Evolutionary conservation across 1,139 yeast species (phyloP).

Genomic region (Kodamaea plutei): DNA sequence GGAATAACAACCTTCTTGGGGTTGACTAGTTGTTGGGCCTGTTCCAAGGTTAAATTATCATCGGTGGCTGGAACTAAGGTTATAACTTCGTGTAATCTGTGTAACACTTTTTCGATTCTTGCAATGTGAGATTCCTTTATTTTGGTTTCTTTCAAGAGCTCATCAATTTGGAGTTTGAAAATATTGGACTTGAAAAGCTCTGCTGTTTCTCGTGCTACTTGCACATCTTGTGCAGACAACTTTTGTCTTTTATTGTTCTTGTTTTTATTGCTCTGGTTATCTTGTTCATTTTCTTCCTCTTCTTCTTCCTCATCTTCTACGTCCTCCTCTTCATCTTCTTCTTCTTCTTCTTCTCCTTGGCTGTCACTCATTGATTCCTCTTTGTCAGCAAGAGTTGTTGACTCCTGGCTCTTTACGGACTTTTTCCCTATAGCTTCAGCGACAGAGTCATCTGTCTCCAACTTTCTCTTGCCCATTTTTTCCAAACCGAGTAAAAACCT

Average conservation of each 20-base stretch:
- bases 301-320: slow-evolving; percentile 13
- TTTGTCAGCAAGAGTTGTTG: slow-evolving; percentile 10
- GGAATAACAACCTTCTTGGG: slow-evolving; percentile 62
- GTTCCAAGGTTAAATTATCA: slow-evolving; percentile 46
- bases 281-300: slow-evolving; percentile 8
- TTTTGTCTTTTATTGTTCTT: slow-evolving; percentile 33
- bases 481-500: background rate
- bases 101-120: slow-evolving; percentile 72
- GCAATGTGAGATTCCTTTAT: slow-evolving; percentile 65
- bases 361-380: slow-evolving; percentile 14
- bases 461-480: slow-evolving; percentile 33
- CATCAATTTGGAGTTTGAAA: slow-evolving; percentile 92
- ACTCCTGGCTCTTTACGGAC: background rate
- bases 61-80: slow-evolving; percentile 53
- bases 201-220: slow-evolving; percentile 88
- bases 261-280: slow-evolving; percentile 4
- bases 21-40: slow-evolving; percentile 48
- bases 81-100: slow-evolving; percentile 67
- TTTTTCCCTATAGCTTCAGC: slow-evolving; percentile 2
- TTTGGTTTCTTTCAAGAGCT: slow-evolving; percentile 72
- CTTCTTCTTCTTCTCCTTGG: slow-evolving; percentile 12
- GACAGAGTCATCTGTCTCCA: slow-evolving; percentile 12
- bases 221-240: slow-evolving; percentile 78
- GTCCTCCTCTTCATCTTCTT: slow-evolving; percentile 12
- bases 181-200: slow-evolving; percentile 91